These are phyloP conservation scores for Peniophora sp. DNA, from an alignment of 1,284 basidiomycete genomes.

Conservation along the genomic window DNA sequence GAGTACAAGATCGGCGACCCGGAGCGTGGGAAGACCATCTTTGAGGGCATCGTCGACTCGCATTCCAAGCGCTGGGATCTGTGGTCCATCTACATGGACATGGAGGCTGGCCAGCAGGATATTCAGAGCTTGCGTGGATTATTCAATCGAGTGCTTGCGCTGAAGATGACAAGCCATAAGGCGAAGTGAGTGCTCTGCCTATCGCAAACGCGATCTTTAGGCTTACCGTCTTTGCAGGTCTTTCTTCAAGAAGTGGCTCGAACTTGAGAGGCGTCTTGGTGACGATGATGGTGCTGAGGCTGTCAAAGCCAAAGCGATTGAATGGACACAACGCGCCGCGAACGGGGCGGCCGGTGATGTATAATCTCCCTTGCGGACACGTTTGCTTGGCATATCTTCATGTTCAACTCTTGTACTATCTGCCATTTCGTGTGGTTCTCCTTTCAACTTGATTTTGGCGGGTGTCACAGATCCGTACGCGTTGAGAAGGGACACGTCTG, in stretches of 20 bases:
- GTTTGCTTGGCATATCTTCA: no score
- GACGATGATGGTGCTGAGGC: slow-evolving; percentile 75
- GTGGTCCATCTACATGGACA: slow-evolving; percentile 97
- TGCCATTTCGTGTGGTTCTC: no score
- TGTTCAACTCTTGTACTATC: no score
- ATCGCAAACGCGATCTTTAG: not conserved
- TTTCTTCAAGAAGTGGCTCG: slow-evolving; percentile 98
- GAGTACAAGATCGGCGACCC: slow-evolving; percentile 94
- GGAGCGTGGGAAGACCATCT: slow-evolving; percentile 92
- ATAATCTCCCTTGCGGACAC: not conserved
- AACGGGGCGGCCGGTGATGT: slow-evolving; percentile 7
- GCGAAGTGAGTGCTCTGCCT: slow-evolving; percentile 59
- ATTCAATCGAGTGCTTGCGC: slow-evolving; percentile 75
- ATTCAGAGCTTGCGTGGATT: slow-evolving; percentile 71
- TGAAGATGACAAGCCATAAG: slow-evolving; percentile 91
- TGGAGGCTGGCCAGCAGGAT: slow-evolving; percentile 77
- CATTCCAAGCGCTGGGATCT: slow-evolving; percentile 93
- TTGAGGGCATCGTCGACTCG: slow-evolving; percentile 92
- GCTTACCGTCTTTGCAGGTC: slow-evolving; percentile 35
- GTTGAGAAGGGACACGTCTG: no score
- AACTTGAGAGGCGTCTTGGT: slow-evolving; percentile 81
- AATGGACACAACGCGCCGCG: slow-evolving; percentile 69
- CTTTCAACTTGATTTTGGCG: no score
- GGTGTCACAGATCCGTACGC: no score
- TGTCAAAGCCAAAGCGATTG: slow-evolving; percentile 85